Evolutionary conservation across 2,329 filamentous ascomycete species (phyloP).

Genomic region (Gaeumannomyces tritici): DNA sequence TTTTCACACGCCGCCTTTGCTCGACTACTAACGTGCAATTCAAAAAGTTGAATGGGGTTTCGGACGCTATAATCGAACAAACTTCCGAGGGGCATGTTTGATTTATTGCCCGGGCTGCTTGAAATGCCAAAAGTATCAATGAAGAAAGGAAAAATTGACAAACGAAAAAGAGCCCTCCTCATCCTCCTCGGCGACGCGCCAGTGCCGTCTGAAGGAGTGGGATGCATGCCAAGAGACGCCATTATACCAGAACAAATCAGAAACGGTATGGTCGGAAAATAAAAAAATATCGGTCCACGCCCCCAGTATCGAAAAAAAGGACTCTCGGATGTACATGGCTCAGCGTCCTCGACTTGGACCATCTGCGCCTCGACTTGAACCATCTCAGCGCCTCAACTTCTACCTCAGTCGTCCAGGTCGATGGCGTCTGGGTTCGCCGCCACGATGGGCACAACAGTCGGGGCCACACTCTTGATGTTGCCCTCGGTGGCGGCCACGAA

Average conservation of each 20-base stretch:
- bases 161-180: slow-evolving; percentile 5
- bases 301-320: too few relatives aligned
- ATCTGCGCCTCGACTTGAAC: too few relatives aligned
- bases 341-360: too few relatives aligned
- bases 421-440: slow-evolving; percentile 78
- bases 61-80: neutral
- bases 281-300: neutral
- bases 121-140: slow-evolving; percentile 7
- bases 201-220: neutral
- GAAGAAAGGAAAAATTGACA: slow-evolving; percentile 5
- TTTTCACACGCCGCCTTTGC: too few relatives aligned
- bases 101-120: neutral
- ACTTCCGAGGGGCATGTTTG: neutral
- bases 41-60: neutral
- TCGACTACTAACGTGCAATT: too few relatives aligned
- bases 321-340: too few relatives aligned
- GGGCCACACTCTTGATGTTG: slow-evolving; percentile 44
- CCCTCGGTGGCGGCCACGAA: slow-evolving; percentile 81
- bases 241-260: neutral
- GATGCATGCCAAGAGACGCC: neutral
- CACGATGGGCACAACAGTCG: slow-evolving; percentile 24
- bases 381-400: too few relatives aligned
- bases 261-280: neutral
- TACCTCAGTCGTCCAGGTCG: slow-evolving; percentile 55
- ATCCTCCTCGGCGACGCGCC: neutral